phyloP scores from a whole-genome alignment of 1,284 basidiomycete genomes.

The Rhizoctonia solani region DNA sequence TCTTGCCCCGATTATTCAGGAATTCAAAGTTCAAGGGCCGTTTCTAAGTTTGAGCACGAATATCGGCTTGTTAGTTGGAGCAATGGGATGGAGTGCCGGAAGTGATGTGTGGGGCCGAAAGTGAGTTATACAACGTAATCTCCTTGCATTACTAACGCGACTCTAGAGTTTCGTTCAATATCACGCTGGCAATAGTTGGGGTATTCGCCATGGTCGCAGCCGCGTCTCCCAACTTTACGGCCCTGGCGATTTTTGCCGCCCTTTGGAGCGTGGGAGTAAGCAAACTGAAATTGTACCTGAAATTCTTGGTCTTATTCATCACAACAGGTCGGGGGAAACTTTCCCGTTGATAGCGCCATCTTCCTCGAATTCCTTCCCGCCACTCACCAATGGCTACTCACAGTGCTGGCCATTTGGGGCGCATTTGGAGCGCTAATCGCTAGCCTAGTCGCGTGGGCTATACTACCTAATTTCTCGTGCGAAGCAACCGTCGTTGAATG shows the following conservation, averaged over 20 bases:
- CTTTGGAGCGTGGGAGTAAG: conserved; percentile 58
- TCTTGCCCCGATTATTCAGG: conserved; percentile 57
- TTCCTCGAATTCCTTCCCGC: conserved; percentile 69
- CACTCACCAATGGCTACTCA: conserved; percentile 64
- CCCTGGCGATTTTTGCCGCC: conserved; percentile 58
- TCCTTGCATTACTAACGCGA: not conserved
- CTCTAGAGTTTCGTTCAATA: conserved; percentile 68
- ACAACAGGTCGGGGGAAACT: conserved; percentile 58
- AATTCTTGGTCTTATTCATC: not conserved
- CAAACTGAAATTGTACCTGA: not conserved
- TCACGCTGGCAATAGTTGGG: conserved; percentile 71
- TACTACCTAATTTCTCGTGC: conserved; percentile 65
- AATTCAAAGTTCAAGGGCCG: conserved; percentile 58
- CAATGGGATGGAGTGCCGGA: conserved; percentile 64
- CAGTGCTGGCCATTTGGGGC: conserved; percentile 68
- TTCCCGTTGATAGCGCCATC: conserved; percentile 78
- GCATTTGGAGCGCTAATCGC: conserved; percentile 62
- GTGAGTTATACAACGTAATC: conserved; percentile 42
- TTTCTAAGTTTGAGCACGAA: conserved; percentile 61
- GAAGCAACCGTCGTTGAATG: conserved; percentile 48
- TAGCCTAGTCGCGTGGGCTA: conserved; percentile 67
- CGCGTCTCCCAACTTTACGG: conserved; percentile 58
- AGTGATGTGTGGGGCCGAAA: conserved; percentile 65
- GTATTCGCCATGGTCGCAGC: conserved; percentile 68
- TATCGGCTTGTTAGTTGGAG: conserved; percentile 65